phyloP scores from a whole-genome alignment of 192 early-diverging fungal species.

The Coemansia sp. region DNA sequence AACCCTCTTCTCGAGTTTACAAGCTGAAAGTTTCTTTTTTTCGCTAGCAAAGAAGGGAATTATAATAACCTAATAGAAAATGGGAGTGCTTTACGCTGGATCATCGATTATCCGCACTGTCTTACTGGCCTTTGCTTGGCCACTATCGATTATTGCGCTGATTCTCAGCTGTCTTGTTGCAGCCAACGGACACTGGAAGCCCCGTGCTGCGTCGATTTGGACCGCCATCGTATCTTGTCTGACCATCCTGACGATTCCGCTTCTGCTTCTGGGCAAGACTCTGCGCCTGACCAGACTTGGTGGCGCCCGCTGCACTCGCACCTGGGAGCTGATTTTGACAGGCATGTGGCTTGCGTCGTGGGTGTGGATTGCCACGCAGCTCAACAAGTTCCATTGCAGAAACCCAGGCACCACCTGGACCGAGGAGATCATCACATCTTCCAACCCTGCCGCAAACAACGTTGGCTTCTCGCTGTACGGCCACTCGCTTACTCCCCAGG shows the following conservation, averaged over 20 bases:
- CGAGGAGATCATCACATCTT: not conserved
- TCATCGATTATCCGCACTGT: slow-evolving; percentile 43
- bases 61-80: slow-evolving; percentile 13
- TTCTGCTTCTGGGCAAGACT: slow-evolving; percentile 41
- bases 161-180: slow-evolving; percentile 49
- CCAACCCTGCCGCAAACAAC: slow-evolving; percentile 10
- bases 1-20: not conserved
- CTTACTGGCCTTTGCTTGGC: slow-evolving; percentile 36
- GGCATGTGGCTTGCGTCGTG: slow-evolving; percentile 50
- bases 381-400: slow-evolving; percentile 52
- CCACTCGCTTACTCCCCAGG: slow-evolving; percentile 43
- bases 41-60: not conserved
- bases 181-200: slow-evolving; percentile 55
- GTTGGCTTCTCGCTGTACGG: slow-evolving; percentile 50
- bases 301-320: slow-evolving; percentile 43
- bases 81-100: slow-evolving; percentile 40
- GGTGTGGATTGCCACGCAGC: slow-evolving; percentile 53
- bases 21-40: slow-evolving; percentile 2
- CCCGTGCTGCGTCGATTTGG: slow-evolving; percentile 50
- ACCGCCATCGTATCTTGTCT: slow-evolving; percentile 45
- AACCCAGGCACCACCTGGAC: slow-evolving; percentile 11
- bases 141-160: slow-evolving; percentile 35
- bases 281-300: slow-evolving; percentile 32
- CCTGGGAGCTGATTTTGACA: slow-evolving; percentile 50
- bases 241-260: slow-evolving; percentile 41